Conservation (phyloP, 768 basidiomycete genomes). For the Tylopilus subfusipes region DNA sequence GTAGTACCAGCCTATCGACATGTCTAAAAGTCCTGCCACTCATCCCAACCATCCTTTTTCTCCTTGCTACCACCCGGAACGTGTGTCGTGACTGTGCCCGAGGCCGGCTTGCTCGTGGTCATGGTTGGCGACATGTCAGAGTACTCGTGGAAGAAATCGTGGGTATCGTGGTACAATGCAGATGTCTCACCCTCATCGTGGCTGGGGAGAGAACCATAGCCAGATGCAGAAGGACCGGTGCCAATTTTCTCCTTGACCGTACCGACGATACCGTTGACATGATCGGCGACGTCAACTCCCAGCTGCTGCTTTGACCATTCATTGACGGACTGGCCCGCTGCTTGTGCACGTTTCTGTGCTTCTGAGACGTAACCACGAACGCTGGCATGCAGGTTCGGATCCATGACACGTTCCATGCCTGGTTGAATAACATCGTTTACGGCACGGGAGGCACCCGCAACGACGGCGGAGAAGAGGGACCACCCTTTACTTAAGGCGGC, state of each 20-base stretch:
- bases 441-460: constrained; percentile 71
- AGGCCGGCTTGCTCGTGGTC: constrained; percentile 7
- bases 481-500: constrained; percentile 90
- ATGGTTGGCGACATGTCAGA: constrained; percentile 18
- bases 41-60: constrained; percentile 60
- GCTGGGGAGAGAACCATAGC: constrained; percentile 47
- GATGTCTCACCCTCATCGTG: constrained; percentile 55
- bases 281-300: constrained; percentile 84
- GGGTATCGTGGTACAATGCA: constrained; percentile 57
- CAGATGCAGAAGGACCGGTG: constrained; percentile 50
- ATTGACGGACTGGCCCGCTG: constrained; percentile 63
- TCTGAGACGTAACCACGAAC: constrained; percentile 71
- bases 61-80: constrained; percentile 13
- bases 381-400: constrained; percentile 74
- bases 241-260: constrained; percentile 56
- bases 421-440: constrained; percentile 92
- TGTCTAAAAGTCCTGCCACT: constrained; percentile 76
- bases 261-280: constrained; percentile 66
- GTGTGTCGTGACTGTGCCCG: constrained; percentile 6
- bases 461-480: constrained; percentile 88
- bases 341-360: constrained; percentile 60
- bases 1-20: not conserved
- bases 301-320: constrained; percentile 72
- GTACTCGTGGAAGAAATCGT: constrained; percentile 55
- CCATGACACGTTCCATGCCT: constrained; percentile 73